These are phyloP conservation scores for Cryoendolithus antarcticus DNA, from an alignment of 2,329 filamentous ascomycete species.

Conservation along the genomic window DNA sequence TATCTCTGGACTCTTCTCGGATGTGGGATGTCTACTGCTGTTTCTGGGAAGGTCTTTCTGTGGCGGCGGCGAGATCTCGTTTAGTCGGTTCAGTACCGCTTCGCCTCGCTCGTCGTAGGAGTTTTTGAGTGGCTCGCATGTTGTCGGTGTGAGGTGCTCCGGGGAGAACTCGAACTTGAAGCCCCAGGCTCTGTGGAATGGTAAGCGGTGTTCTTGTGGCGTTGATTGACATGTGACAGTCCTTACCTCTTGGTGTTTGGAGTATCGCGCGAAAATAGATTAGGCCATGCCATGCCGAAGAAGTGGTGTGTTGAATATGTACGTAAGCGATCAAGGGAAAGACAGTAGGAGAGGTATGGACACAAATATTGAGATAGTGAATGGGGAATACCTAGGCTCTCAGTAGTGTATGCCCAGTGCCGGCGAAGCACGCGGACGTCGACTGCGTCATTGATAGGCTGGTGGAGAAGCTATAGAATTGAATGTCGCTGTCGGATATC, in stretches of 20 bases:
- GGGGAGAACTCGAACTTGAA: conserved; percentile 58
- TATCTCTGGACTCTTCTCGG: conserved; percentile 13
- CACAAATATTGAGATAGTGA: too few relatives aligned
- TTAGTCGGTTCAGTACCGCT: conserved; percentile 51
- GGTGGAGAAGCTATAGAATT: too few relatives aligned
- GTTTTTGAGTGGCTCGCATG: conserved; percentile 48
- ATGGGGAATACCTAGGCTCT: too few relatives aligned
- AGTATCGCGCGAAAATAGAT: conserved; percentile 30
- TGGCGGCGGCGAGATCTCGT: conserved; percentile 44
- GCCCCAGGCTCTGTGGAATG: conserved; percentile 42
- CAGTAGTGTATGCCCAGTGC: too few relatives aligned
- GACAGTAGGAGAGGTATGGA: too few relatives aligned
- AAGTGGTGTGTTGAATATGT: too few relatives aligned
- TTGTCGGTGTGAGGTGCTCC: conserved; percentile 47
- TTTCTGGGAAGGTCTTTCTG: conserved; percentile 27
- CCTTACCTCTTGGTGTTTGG: conserved; percentile 32
- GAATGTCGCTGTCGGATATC: too few relatives aligned
- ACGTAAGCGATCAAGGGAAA: too few relatives aligned
- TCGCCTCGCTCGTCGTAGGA: conserved; percentile 59
- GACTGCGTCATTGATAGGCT: too few relatives aligned
- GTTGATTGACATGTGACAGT: conserved; percentile 8
- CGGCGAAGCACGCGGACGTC: too few relatives aligned
- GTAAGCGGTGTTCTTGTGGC: conserved; percentile 5
- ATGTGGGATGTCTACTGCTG: conserved; percentile 19
- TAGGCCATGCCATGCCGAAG: conserved; percentile 29